Percentiles rank a stretch among this genome's conserved stretches.
phyloP scores from a whole-genome alignment of 2,329 filamentous ascomycete genomes.

The Podosphaera aphanis region DNA sequence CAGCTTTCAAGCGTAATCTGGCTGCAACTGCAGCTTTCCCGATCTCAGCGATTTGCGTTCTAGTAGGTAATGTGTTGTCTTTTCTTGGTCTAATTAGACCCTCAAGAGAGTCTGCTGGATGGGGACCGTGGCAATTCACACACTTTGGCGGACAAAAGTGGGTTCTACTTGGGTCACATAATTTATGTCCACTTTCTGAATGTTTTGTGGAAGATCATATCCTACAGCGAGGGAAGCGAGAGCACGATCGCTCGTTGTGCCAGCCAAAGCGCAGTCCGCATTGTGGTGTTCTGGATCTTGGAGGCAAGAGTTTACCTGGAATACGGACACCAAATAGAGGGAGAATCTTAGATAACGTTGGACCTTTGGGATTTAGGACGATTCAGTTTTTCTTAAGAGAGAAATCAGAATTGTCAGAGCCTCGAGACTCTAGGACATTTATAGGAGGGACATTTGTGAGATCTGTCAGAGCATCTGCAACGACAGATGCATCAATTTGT shows the following conservation, averaged over 20 bases:
- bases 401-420: not conserved
- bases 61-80: not conserved
- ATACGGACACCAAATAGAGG: not conserved
- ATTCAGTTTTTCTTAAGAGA: not conserved
- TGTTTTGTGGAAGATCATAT: conserved; percentile 1
- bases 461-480: not conserved
- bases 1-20: not conserved
- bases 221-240: not conserved
- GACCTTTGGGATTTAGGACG: not conserved
- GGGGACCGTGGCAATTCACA: not conserved
- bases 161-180: not conserved
- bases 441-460: not conserved
- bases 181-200: not conserved
- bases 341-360: not conserved
- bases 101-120: not conserved
- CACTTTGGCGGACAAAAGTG: not conserved
- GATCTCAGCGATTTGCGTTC: not conserved
- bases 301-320: not conserved
- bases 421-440: not conserved
- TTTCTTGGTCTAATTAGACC: not conserved
- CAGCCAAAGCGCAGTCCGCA: not conserved
- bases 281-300: not conserved
- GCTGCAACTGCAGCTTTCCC: not conserved
- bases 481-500: not conserved
- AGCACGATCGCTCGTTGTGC: conserved; percentile 1